Evolutionary conservation across 2,329 filamentous ascomycete genomes (phyloP).

Genomic region (Fusarium pininemorale): DNA sequence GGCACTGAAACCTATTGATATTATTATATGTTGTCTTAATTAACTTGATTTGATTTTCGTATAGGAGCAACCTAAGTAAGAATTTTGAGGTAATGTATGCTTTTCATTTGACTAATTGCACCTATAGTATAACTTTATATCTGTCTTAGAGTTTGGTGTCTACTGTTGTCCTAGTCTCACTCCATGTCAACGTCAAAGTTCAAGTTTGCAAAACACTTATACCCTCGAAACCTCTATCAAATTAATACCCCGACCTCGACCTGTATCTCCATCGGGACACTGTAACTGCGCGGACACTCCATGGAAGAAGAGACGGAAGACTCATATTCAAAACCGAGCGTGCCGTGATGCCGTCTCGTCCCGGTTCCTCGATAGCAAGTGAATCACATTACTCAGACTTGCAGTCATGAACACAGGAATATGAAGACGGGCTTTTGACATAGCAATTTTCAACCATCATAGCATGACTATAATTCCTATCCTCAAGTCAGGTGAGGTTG

Average conservation of each 20-base stretch:
- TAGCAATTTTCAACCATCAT: too few species aligned
- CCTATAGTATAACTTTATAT: not conserved
- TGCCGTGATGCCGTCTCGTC: too few species aligned
- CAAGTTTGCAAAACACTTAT: not conserved
- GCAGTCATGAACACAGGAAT: not conserved
- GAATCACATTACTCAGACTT: too few species aligned
- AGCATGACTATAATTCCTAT: not conserved
- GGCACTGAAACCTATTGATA: too few species aligned
- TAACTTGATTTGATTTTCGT: not conserved
- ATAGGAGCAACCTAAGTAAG: not conserved
- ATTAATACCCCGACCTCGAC: not conserved
- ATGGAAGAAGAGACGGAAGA: too few species aligned
- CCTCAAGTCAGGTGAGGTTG: not conserved
- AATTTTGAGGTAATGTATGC: not conserved
- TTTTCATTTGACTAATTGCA: not conserved
- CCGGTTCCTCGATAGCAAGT: rapidly evolving
- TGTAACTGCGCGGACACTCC: rapidly evolving
- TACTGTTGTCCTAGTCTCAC: not conserved
- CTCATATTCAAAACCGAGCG: rapidly evolving
- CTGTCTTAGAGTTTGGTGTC: too few species aligned
- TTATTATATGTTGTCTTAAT: too few species aligned
- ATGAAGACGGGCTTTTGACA: not conserved
- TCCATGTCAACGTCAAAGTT: not conserved
- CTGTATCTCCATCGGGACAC: rapidly evolving
- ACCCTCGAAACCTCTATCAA: too few species aligned